Percentiles rank a stretch among this genome's conserved stretches.
These are phyloP conservation scores for Kluyveromyces marxianus DNA, from an alignment of 1,139 yeast genomes.

Conservation along the genomic window DNA sequence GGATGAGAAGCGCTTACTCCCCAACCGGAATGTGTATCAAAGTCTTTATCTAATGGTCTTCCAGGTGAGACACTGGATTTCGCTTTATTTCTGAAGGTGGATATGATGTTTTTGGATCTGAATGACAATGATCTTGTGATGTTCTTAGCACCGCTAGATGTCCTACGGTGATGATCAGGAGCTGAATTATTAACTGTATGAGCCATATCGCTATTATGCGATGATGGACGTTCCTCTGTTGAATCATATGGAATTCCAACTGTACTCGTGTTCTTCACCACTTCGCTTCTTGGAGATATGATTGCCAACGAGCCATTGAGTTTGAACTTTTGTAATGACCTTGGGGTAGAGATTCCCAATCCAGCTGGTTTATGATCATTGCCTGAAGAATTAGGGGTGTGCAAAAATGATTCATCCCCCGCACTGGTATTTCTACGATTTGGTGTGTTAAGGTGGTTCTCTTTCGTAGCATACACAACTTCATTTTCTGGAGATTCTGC, in stretches of 20 bases:
- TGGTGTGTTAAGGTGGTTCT: conserved; percentile 6
- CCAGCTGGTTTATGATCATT: conserved; percentile 4
- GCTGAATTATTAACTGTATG: not conserved
- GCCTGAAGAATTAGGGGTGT: conserved; percentile 3
- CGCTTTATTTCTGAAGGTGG: conserved; percentile 17
- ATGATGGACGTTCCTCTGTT: not conserved
- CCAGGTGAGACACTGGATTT: conserved; percentile 6
- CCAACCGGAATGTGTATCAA: conserved; percentile 30
- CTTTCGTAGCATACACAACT: not conserved
- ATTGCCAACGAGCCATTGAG: conserved; percentile 1
- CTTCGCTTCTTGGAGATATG: not conserved
- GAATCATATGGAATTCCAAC: conserved; percentile 1
- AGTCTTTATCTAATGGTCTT: conserved; percentile 10
- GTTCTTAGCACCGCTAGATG: conserved; percentile 12
- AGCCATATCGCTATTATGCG: not conserved
- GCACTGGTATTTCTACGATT: not conserved
- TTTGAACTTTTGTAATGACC: conserved; percentile 1
- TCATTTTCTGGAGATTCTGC: conserved; percentile 10
- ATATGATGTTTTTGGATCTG: conserved; percentile 21
- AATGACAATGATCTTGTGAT: conserved; percentile 23
- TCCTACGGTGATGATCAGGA: conserved; percentile 8
- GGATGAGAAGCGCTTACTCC: conserved; percentile 15
- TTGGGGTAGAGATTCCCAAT: conserved; percentile 1
- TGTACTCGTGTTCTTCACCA: not conserved
- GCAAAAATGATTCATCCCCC: conserved; percentile 5